Evolutionary conservation across 2,329 filamentous ascomycete genomes (phyloP).

Genomic region (Neurospora crassa): DNA sequence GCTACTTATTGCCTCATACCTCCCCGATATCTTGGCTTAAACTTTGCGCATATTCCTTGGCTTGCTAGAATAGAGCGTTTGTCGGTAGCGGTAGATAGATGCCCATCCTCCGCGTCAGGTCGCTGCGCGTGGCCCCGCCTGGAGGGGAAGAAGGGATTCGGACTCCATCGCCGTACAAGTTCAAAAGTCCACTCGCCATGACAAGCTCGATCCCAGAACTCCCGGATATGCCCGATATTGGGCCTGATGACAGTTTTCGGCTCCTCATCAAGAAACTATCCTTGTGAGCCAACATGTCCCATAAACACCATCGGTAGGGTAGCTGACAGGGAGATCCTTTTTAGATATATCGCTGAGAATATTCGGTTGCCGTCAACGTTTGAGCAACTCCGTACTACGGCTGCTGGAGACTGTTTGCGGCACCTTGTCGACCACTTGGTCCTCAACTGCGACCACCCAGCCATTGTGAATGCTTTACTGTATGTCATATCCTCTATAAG

Average conservation of each 20-base stretch:
- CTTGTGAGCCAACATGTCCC: conserved; percentile 30
- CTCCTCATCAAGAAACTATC: conserved; percentile 59
- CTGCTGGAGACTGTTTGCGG: conserved; percentile 48
- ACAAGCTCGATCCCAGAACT: conserved; percentile 4
- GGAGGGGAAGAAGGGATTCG: conserved; percentile 19
- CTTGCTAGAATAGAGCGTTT: neutral
- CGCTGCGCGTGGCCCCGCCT: conserved; percentile 20
- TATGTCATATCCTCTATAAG: conserved; percentile 31
- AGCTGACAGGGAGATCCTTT: conserved; percentile 9
- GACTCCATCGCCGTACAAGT: conserved; percentile 26
- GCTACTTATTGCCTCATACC: neutral
- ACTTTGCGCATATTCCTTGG: neutral
- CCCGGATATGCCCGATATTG: conserved; percentile 44
- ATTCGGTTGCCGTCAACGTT: conserved; percentile 59
- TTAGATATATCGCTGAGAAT: conserved; percentile 52
- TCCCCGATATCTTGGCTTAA: neutral
- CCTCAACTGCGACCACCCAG: conserved; percentile 54
- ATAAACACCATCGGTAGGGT: neutral
- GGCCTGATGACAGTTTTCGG: conserved; percentile 49
- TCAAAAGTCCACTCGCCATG: conserved; percentile 1
- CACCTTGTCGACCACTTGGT: conserved; percentile 55
- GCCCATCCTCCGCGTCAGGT: conserved; percentile 31
- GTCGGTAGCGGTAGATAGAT: conserved; percentile 15
- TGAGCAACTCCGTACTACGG: conserved; percentile 61
- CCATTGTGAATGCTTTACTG: conserved; percentile 64